phyloP scores from a whole-genome alignment of 768 basidiomycete genomes.

The Mycena filopes region DNA sequence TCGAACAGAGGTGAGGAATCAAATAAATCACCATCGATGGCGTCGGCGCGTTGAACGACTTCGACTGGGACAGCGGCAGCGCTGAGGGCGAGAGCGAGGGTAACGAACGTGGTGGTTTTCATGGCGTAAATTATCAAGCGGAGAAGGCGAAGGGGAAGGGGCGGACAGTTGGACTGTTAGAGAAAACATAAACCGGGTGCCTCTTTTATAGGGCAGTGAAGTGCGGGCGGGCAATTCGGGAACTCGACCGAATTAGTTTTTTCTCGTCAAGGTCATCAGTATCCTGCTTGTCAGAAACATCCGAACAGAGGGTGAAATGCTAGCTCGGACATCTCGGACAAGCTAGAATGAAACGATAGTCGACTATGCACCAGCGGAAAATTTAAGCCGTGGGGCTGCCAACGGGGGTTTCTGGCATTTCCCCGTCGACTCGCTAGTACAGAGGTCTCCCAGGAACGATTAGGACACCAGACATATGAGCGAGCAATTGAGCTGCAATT shows the following conservation, averaged over 20 bases:
- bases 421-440: too few species aligned
- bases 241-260: not conserved
- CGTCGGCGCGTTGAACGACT: slow-evolving; percentile 6
- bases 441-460: too few species aligned
- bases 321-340: slow-evolving; percentile 7
- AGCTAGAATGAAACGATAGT: too few species aligned
- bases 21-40: slow-evolving; percentile 4
- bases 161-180: slow-evolving; percentile 12
- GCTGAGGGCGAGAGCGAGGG: slow-evolving; percentile 9
- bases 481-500: too few species aligned
- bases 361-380: too few species aligned
- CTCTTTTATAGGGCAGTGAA: slow-evolving; percentile 1
- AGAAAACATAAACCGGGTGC: not conserved
- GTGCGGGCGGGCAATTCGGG: slow-evolving; percentile 12
- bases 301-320: not conserved
- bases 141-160: slow-evolving; percentile 37
- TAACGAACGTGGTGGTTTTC: slow-evolving; percentile 13
- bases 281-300: not conserved
- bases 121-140: not conserved
- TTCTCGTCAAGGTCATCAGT: not conserved
- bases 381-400: too few species aligned
- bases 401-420: too few species aligned
- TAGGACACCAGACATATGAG: too few species aligned
- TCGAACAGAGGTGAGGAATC: not conserved
- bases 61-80: slow-evolving; percentile 9